Base-by-base conservation (phyloP, 2,329 filamentous ascomycete genomes). In the Aphanoascus verrucosus region DNA sequence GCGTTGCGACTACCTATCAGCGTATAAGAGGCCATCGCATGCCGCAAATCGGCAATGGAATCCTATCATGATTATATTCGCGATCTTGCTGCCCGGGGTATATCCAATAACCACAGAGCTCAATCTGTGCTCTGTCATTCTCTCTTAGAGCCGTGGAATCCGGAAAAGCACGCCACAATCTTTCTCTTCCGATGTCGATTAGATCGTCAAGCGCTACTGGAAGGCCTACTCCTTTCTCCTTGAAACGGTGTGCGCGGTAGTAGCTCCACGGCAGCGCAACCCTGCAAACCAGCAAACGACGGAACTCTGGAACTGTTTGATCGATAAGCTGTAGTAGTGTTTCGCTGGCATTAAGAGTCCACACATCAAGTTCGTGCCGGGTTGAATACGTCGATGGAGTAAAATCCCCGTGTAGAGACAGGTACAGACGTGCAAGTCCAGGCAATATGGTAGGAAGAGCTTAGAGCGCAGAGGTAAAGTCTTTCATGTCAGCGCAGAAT, bases 401-500 rank as follows among this genome's bases (percentile, higher is more conserved):
- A n/a, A n/a, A n/a, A n/a, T 40, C 17, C 3, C 43, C 31, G 7
- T 43, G 19, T 12, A 55, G 7, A 17, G 53, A 55, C 14, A 53
- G 45, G 20, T 53, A 48, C 17, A 57, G 31, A 28, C 40, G 40
- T 8, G 4, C 49, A 15, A 57, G 37, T n/a, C 40, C 43, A 9
- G 46, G 54, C 28, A 56, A 14, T 28, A 47, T 52, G 9, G 2
- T 11, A 38, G 56, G 54, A 50, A 56, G 9, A 8, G 20, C 53
- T 19, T 54, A 8, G 7, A 55, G 53, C n/a, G 37, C 47, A n/a
- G 37, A 42, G 28, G 19, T 11, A 44, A 55, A 56, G 14, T 14
- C 48, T 42, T 50, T 5, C 44, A 55, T 55, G 49, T 51, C 54
- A 50, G 45, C 44, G 51, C 19, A 35, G 52, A 19, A 28, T 11